Percentiles rank a stretch among this genome's conserved stretches.
phyloP scores from a whole-genome alignment of 2,329 filamentous ascomycete genomes.

The Ceratocystis huliohia region DNA sequence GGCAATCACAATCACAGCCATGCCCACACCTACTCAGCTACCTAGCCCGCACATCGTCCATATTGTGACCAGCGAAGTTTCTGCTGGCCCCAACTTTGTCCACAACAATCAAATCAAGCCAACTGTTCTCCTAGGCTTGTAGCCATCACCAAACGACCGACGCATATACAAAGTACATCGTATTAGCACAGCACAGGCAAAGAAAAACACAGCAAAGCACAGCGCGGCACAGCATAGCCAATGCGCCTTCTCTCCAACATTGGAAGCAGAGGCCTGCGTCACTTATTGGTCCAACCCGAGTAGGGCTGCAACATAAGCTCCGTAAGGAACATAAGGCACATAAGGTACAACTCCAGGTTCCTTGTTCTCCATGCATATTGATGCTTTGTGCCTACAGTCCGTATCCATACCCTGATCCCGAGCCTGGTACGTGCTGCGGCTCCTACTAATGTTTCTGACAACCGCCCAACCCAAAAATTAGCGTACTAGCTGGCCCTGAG shows the following conservation, averaged over 20 bases:
- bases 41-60: too few relatives aligned
- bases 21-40: too few relatives aligned
- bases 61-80: too few relatives aligned
- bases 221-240: background rate
- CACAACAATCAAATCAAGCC: too few relatives aligned
- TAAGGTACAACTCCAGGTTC: background rate
- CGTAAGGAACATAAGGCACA: too few relatives aligned
- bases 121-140: too few relatives aligned
- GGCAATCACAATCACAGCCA: too few relatives aligned
- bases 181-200: background rate
- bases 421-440: background rate
- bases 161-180: too few relatives aligned
- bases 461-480: background rate
- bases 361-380: background rate
- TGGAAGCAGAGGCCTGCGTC: background rate
- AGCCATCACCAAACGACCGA: too few relatives aligned
- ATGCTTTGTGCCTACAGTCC: background rate
- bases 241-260: too few relatives aligned
- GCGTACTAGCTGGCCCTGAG: background rate
- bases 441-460: background rate
- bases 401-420: background rate
- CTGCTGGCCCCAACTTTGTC: too few relatives aligned
- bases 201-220: background rate
- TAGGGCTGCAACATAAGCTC: background rate
- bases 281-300: background rate